Percentiles rank a stretch among this genome's conserved stretches.
Evolutionary conservation across 140 eudicot species (phyloP).

Genomic region (Anethum foeniculum): DNA sequence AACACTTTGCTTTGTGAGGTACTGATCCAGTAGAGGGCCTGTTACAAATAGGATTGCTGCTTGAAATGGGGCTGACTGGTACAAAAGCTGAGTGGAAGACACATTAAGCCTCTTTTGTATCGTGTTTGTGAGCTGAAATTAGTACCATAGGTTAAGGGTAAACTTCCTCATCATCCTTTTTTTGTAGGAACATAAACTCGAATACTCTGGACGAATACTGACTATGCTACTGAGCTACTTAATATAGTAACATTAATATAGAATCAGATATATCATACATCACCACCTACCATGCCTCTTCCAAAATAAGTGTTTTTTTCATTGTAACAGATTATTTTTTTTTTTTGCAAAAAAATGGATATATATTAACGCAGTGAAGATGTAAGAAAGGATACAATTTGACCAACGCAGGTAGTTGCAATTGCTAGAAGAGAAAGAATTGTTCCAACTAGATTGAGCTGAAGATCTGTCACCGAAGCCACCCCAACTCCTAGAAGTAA

Average conservation of each 20-base stretch:
- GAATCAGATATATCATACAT: neutral
- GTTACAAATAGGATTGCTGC: conserved; percentile 77
- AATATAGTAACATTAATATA: neutral
- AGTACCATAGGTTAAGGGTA: conserved; percentile 21
- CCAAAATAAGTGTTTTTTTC: neutral
- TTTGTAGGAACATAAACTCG: neutral
- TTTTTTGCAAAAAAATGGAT: neutral
- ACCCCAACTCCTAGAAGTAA: conserved; percentile 88
- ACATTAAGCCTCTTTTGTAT: conserved; percentile 88
- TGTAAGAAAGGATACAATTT: conserved; percentile 64
- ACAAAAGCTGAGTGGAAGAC: conserved; percentile 82
- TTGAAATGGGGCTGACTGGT: conserved; percentile 94
- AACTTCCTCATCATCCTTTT: neutral
- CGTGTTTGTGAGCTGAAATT: conserved; percentile 85
- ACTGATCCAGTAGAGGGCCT: conserved; percentile 83
- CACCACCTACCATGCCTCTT: neutral
- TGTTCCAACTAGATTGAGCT: conserved; percentile 82
- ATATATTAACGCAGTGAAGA: neutral
- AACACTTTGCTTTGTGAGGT: conserved; percentile 72
- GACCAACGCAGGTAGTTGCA: conserved; percentile 91
- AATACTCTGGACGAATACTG: neutral
- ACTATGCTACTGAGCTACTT: neutral
- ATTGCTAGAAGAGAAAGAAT: conserved; percentile 84
- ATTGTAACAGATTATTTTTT: neutral
- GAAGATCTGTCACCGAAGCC: conserved; percentile 92